Percentiles rank a stretch among this genome's conserved stretches.
Evolutionary conservation across 2,329 filamentous ascomycete species (phyloP).

Genomic region (Teratosphaeria epicoccoides): DNA sequence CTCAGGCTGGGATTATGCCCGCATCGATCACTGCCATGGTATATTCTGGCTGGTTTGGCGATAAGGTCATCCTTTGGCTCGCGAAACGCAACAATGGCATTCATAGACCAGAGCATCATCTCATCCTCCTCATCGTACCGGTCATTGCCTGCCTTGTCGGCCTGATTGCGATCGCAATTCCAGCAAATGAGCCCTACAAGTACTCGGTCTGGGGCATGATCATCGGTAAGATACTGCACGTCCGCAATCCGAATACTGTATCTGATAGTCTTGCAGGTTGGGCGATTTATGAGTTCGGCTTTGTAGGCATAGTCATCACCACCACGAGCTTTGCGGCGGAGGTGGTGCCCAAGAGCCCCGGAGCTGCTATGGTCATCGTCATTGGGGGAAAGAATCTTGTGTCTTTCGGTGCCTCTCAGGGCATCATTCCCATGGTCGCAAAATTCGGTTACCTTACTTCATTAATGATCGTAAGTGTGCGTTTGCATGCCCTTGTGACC

Average conservation of each 20-base stretch:
- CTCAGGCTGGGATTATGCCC: constrained; percentile 13
- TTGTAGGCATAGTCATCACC: constrained; percentile 20
- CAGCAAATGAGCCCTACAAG: constrained; percentile 14
- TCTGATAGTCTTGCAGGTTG: constrained; percentile 6
- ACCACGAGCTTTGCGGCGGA: constrained; percentile 24
- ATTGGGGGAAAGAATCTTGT: constrained; percentile 28
- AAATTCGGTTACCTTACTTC: constrained; percentile 14
- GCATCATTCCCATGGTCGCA: constrained; percentile 25
- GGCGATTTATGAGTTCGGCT: constrained; percentile 18
- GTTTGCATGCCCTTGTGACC: not conserved
- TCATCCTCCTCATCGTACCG: constrained; percentile 25
- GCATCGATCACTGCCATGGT: constrained; percentile 16
- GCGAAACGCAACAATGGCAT: constrained; percentile 26
- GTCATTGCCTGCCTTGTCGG: constrained; percentile 23
- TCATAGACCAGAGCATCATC: constrained; percentile 27
- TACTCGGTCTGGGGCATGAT: constrained; percentile 15
- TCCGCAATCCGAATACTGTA: not conserved
- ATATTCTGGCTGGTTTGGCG: constrained; percentile 16
- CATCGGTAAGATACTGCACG: constrained; percentile 11
- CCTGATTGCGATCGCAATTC: constrained; percentile 25
- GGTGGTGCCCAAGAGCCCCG: constrained; percentile 20
- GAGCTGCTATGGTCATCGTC: constrained; percentile 26
- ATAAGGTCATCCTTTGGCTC: constrained; percentile 20
- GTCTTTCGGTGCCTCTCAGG: constrained; percentile 25
- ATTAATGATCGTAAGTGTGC: constrained; percentile 12